phyloP scores from a whole-genome alignment of 2,329 filamentous ascomycete species.

The Exserohilum turcica region DNA sequence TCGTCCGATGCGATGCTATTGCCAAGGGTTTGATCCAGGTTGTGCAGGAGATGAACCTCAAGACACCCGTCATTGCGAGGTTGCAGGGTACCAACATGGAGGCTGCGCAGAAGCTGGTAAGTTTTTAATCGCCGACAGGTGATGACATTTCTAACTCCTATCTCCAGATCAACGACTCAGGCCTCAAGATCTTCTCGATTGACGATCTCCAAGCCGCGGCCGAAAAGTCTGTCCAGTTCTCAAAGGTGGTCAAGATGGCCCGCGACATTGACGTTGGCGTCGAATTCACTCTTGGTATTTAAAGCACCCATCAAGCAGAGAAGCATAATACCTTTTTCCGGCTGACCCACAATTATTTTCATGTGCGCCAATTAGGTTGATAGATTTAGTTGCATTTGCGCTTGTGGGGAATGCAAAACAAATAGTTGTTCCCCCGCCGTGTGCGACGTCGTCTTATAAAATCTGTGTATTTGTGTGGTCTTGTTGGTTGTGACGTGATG shows the following conservation, averaged over 20 bases:
- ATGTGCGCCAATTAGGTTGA: not conserved
- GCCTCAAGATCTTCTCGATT: conserved; percentile 99
- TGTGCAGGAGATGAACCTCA: conserved; percentile 90
- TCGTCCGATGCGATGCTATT: conserved; percentile 96
- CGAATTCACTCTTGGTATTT: conserved; percentile 71
- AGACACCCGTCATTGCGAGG: conserved; percentile 95
- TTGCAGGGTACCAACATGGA: conserved; percentile 99
- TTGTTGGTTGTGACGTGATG: too few relatives aligned
- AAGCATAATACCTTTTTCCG: conserved; percentile 6
- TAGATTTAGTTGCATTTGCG: not conserved
- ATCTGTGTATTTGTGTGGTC: not conserved
- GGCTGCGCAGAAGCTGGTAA: conserved; percentile 77
- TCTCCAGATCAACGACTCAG: conserved; percentile 83
- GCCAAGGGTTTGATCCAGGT: conserved; percentile 95
- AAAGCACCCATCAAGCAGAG: conserved; percentile 41
- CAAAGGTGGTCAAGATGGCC: conserved; percentile 98
- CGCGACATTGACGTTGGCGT: conserved; percentile 97
- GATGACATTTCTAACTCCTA: conserved; percentile 19
- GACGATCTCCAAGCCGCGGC: conserved; percentile 96
- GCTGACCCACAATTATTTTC: conserved; percentile 8
- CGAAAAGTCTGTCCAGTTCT: conserved; percentile 98
- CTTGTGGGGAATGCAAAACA: not conserved
- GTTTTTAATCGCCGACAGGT: conserved; percentile 33
- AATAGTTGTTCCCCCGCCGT: not conserved
- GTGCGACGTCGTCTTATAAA: not conserved